Evolutionary conservation across 345 rosid genomes (phyloP).

Genomic region (Citrus inodora): DNA sequence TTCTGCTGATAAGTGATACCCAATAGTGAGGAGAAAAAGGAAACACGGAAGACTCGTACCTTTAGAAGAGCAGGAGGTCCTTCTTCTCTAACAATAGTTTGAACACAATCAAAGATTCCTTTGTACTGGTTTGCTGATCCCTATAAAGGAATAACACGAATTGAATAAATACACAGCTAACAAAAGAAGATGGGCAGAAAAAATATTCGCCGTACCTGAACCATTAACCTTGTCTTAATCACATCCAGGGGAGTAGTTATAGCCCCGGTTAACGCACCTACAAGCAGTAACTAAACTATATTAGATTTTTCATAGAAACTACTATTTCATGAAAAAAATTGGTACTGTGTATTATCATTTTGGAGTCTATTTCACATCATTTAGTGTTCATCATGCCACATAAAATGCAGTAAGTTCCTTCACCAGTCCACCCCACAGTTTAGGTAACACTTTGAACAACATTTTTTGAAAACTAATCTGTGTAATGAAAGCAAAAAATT

Average conservation of each 20-base stretch:
- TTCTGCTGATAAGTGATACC: neutral
- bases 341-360: neutral
- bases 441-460: neutral
- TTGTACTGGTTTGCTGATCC: conserved; percentile 79
- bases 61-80: conserved; percentile 86
- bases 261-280: conserved; percentile 96
- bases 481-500: neutral
- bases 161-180: neutral
- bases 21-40: neutral
- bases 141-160: conserved; percentile 26
- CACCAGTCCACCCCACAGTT: neutral
- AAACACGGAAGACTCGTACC: conserved; percentile 33
- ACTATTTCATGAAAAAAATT: neutral
- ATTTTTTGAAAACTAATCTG: neutral
- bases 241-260: conserved; percentile 97
- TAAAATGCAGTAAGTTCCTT: neutral
- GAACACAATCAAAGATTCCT: conserved; percentile 87
- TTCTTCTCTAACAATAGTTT: conserved; percentile 75
- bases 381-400: neutral
- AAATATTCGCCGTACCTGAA: conserved; percentile 56
- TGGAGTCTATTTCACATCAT: neutral
- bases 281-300: neutral
- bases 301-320: neutral
- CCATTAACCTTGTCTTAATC: conserved; percentile 94
- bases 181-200: neutral